phyloP scores from a whole-genome alignment of 371 early-diverging fungal species.

The Basidiobolus meristosporus region DNA sequence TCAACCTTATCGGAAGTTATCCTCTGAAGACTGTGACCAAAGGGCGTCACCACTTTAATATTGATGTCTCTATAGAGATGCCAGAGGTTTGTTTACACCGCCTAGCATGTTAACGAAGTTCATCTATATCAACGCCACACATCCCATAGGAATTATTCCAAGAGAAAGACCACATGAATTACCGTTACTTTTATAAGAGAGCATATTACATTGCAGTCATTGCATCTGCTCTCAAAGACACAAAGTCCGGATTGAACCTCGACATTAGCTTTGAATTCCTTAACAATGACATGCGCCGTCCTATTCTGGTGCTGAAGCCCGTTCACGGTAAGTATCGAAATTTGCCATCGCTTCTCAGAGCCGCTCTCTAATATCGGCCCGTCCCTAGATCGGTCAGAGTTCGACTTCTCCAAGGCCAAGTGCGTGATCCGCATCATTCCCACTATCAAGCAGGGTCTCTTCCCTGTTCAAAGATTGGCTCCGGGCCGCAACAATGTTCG shows the following conservation, averaged over 20 bases:
- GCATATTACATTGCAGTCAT: slow-evolving; percentile 72
- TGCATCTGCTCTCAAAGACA: slow-evolving; percentile 22
- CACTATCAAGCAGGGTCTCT: slow-evolving; percentile 28
- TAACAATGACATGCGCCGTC: slow-evolving; percentile 53
- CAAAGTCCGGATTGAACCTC: slow-evolving; percentile 26
- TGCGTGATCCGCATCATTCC: slow-evolving; percentile 70
- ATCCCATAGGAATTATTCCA: slow-evolving; percentile 36
- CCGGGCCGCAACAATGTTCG: slow-evolving; percentile 76
- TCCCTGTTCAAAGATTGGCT: slow-evolving; percentile 48
- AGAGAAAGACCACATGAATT: slow-evolving; percentile 85
- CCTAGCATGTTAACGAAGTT: not conserved
- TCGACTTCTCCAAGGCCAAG: slow-evolving; percentile 30
- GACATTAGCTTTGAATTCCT: slow-evolving; percentile 32
- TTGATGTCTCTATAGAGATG: slow-evolving; percentile 89
- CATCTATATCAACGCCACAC: not conserved
- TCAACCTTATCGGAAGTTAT: slow-evolving; percentile 81
- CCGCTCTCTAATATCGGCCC: slow-evolving; percentile 21
- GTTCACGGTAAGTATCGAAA: slow-evolving; percentile 14
- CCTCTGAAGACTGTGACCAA: slow-evolving; percentile 57
- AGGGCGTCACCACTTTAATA: slow-evolving; percentile 34
- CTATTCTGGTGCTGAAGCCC: slow-evolving; percentile 47
- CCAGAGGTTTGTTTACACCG: slow-evolving; percentile 25
- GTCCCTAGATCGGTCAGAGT: too few relatives aligned
- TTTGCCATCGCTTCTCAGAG: too few relatives aligned
- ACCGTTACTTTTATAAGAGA: slow-evolving; percentile 88